Percentiles rank a stretch among this genome's conserved stretches.
These are phyloP conservation scores for Candida glaebosa DNA, from an alignment of 805 yeast species.

Conservation along the genomic window DNA sequence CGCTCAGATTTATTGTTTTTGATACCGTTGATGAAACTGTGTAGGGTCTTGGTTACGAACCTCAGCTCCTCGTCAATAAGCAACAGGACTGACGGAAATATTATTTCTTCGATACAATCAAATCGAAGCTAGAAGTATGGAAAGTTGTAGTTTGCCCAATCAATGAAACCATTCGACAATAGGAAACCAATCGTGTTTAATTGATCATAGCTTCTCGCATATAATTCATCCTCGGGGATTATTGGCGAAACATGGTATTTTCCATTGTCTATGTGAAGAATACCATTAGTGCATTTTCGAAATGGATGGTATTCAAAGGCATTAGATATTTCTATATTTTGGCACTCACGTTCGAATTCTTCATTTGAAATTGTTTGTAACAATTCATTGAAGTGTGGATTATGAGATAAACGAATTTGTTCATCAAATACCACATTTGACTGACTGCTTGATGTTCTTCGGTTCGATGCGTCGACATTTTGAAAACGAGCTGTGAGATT, in stretches of 20 bases:
- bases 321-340: background rate
- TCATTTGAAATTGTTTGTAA: too few species aligned
- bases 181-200: background rate
- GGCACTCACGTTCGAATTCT: background rate
- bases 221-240: background rate
- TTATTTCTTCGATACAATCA: background rate
- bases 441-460: too few species aligned
- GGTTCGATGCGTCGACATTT: too few species aligned
- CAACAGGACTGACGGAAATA: background rate
- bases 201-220: background rate
- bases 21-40: background rate
- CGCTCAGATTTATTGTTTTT: background rate
- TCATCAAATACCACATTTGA: too few species aligned
- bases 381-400: too few species aligned
- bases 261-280: background rate
- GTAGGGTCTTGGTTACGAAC: background rate
- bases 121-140: background rate
- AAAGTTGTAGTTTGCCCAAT: background rate
- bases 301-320: background rate
- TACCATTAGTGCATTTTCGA: background rate
- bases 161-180: background rate
- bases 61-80: background rate
- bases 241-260: background rate
- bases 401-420: too few species aligned
- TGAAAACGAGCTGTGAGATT: too few species aligned